Conservation (phyloP, 163 green algal genomes). For the Scenedesmus sp. region DNA sequence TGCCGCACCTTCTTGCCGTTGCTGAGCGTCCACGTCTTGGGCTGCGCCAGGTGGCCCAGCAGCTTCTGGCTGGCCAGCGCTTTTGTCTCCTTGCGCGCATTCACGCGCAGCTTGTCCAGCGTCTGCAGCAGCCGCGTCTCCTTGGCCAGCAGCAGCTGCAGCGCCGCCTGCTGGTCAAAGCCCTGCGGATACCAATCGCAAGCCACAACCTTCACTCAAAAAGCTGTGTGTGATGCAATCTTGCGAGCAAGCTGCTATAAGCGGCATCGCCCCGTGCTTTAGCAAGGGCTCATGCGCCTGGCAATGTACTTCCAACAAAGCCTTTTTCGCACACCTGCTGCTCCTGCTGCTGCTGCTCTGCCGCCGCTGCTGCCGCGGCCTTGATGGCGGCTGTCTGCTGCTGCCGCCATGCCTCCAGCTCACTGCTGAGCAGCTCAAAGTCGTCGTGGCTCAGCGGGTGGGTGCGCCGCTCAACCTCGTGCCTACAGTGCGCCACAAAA, state of each 20-base stretch:
- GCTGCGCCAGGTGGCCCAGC: conserved; percentile 69
- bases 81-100: conserved; percentile 17
- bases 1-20: conserved; percentile 60
- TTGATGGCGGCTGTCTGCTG: conserved; percentile 83
- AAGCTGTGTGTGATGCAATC: not conserved
- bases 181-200: not conserved
- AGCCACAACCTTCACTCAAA: not conserved
- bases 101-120: conserved; percentile 50
- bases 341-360: conserved; percentile 65
- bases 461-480: conserved; percentile 85
- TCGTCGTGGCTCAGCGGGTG: conserved; percentile 79
- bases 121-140: conserved; percentile 92
- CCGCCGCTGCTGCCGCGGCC: conserved; percentile 36
- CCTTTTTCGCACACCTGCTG: conserved; percentile 54
- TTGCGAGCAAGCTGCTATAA: not conserved
- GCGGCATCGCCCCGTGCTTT: not conserved
- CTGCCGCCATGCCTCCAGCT: conserved; percentile 87
- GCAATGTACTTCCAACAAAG: not conserved
- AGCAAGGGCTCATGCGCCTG: not conserved
- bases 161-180: conserved; percentile 54
- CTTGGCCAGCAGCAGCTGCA: conserved; percentile 86
- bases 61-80: conserved; percentile 28
- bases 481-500: conserved; percentile 10
- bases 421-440: conserved; percentile 87
- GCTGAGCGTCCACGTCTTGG: conserved; percentile 79